Evolutionary conservation across 2,329 filamentous ascomycete genomes (phyloP).

Genomic region (Penicillium olsonii): DNA sequence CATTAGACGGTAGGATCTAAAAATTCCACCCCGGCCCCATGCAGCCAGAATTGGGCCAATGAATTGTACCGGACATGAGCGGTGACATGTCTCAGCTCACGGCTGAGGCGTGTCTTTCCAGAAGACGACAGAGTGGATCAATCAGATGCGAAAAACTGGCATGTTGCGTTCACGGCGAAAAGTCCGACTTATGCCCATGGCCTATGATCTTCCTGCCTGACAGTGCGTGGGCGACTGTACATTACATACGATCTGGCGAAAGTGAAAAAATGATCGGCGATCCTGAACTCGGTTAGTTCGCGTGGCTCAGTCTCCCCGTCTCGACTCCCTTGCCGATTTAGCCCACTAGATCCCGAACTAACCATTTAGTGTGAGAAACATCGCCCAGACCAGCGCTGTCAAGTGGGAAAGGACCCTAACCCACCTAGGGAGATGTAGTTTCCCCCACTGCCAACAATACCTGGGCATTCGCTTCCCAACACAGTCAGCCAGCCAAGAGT

Average conservation of each 20-base stretch:
- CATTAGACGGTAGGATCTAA: conserved; percentile 7
- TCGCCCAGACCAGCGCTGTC: neutral
- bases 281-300: neutral
- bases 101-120: conserved; percentile 13
- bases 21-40: conserved; percentile 13
- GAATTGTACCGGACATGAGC: conserved; percentile 9
- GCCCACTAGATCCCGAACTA: neutral
- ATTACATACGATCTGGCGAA: too few relatives aligned
- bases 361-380: conserved; percentile 6
- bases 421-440: neutral
- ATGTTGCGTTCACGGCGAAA: too few relatives aligned
- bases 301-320: neutral
- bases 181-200: neutral
- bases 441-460: neutral
- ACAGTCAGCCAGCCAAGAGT: neutral
- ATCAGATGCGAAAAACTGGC: conserved; percentile 22
- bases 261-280: neutral
- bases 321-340: conserved; percentile 1
- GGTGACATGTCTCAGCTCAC: conserved; percentile 24
- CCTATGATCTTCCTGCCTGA: conserved; percentile 1
- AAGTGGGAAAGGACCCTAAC: neutral
- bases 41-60: conserved; percentile 10
- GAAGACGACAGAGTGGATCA: conserved; percentile 17
- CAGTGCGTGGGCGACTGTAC: conserved; percentile 1
- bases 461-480: neutral